phyloP scores from a whole-genome alignment of 2,329 filamentous ascomycete species.

The Chalara sp. region DNA sequence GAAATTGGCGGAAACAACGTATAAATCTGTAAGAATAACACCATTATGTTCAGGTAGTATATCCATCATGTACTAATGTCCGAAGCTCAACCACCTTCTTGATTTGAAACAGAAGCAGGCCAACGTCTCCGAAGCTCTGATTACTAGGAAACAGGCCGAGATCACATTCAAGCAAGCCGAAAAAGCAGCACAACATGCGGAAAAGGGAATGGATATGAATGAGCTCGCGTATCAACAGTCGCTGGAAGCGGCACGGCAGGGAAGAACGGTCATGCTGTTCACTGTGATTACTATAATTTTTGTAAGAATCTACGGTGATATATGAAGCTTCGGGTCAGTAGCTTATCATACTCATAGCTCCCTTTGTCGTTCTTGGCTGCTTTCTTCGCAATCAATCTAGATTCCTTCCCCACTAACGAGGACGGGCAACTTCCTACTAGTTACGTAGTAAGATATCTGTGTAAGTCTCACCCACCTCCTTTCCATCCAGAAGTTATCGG shows the following conservation, averaged over 20 bases:
- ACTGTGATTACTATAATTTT: constrained; percentile 5
- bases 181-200: not conserved
- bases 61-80: not conserved
- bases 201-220: not conserved
- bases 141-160: not conserved
- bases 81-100: constrained; percentile 6
- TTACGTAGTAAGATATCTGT: not conserved
- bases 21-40: not conserved
- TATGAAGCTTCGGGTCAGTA: no score
- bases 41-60: not conserved
- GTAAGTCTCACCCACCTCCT: not conserved
- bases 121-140: constrained; percentile 4
- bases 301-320: not conserved
- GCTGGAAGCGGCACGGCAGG: not conserved
- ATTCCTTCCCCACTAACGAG: not conserved
- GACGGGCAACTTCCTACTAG: not conserved
- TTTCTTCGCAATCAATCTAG: constrained; percentile 3
- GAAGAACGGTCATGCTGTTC: constrained; percentile 3
- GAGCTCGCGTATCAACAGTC: constrained; percentile 1
- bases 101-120: constrained; percentile 10
- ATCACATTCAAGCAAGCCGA: not conserved
- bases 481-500: not conserved
- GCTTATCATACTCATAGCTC: not conserved
- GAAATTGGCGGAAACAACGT: not conserved
- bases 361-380: constrained; percentile 4